A percentile compares a stretch with the other conserved stretches of the same genome.
Conservation (phyloP, 352 stramenopile genomes). For the Phytophthora ramorum region DNA sequence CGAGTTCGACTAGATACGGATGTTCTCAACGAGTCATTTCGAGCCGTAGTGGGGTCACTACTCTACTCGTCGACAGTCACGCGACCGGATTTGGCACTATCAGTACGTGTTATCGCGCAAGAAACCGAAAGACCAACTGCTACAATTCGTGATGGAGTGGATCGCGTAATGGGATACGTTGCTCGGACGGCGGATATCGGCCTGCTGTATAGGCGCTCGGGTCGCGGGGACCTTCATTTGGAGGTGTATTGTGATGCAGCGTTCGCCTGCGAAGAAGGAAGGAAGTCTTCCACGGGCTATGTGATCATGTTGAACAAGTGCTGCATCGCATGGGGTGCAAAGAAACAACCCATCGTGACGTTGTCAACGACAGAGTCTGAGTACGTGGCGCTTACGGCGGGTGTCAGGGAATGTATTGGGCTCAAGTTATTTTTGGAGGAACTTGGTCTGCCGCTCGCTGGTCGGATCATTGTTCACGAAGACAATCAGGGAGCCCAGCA, state of each 20-base stretch:
- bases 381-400: constrained; percentile 11
- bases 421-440: constrained; percentile 10
- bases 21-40: background rate
- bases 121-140: constrained; percentile 14
- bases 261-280: constrained; percentile 9
- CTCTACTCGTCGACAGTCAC: constrained; percentile 4
- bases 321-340: constrained; percentile 9
- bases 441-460: no score
- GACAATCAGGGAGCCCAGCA: no score
- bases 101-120: constrained; percentile 15
- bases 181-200: background rate
- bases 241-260: constrained; percentile 13
- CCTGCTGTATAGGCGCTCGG: background rate
- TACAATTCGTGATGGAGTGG: background rate
- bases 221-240: background rate
- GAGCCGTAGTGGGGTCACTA: constrained; percentile 5
- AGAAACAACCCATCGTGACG: constrained; percentile 27
- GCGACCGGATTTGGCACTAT: constrained; percentile 4
- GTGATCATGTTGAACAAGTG: constrained; percentile 7
- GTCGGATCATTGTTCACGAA: no score
- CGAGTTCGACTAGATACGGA: background rate
- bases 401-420: constrained; percentile 22
- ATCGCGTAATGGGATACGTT: constrained; percentile 9
- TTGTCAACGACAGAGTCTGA: constrained; percentile 20
- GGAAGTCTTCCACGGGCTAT: constrained; percentile 5